A percentile compares a stretch with the other conserved stretches of the same genome.
Evolutionary conservation across 2,329 filamentous ascomycete genomes (phyloP).

Genomic region (Geosmithia morbida): DNA sequence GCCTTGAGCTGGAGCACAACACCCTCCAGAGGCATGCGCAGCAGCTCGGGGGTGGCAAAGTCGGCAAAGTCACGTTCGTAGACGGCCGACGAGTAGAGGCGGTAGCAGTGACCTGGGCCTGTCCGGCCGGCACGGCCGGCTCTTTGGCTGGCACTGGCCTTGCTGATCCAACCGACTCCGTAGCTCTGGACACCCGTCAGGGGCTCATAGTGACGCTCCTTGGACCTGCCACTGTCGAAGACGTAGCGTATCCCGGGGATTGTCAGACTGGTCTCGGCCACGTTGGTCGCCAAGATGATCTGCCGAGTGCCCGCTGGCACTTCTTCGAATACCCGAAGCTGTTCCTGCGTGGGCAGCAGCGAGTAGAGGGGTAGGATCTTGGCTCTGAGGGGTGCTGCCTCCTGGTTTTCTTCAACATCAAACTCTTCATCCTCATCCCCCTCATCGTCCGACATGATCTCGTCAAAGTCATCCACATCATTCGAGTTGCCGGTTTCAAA

Average conservation of each 20-base stretch:
- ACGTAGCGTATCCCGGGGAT: constrained; percentile 93
- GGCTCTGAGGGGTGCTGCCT: constrained; percentile 52
- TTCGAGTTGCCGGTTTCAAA: constrained; percentile 56
- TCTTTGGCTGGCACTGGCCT: constrained; percentile 85
- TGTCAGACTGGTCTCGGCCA: constrained; percentile 92
- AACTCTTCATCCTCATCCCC: constrained; percentile 52
- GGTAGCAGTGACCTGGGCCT: constrained; percentile 89
- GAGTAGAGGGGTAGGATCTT: constrained; percentile 93
- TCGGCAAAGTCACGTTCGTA: constrained; percentile 81
- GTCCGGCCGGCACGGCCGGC: constrained; percentile 91
- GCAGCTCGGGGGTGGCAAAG: constrained; percentile 76
- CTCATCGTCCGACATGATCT: constrained; percentile 40
- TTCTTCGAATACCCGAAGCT: constrained; percentile 78
- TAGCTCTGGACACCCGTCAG: constrained; percentile 88
- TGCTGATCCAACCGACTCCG: constrained; percentile 92
- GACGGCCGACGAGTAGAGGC: constrained; percentile 85
- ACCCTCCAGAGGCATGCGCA: constrained; percentile 83
- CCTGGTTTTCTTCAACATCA: constrained; percentile 48
- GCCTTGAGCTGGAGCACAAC: constrained; percentile 88
- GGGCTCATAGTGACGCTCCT: constrained; percentile 83
- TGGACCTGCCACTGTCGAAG: constrained; percentile 84
- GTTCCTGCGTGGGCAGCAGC: constrained; percentile 76
- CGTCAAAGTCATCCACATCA: constrained; percentile 45
- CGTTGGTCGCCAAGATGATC: constrained; percentile 87
- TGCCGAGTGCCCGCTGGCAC: constrained; percentile 71